phyloP scores from a whole-genome alignment of 2,329 filamentous ascomycete genomes.

The Coniosporium tulheliwenetii region DNA sequence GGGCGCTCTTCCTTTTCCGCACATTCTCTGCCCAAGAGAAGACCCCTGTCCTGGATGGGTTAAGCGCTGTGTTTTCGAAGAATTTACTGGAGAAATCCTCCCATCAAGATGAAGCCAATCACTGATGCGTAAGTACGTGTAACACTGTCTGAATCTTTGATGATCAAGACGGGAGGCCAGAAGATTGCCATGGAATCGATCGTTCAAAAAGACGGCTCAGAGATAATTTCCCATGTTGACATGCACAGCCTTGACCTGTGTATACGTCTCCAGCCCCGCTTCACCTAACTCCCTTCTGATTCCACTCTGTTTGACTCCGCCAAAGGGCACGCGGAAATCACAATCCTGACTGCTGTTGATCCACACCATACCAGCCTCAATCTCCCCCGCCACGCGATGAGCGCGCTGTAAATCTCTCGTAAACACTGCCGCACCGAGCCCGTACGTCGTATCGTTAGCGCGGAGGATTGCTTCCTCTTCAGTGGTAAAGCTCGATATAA shows the following conservation, averaged over 20 bases:
- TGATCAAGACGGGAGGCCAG: too few relatives aligned
- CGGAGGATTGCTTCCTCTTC: conserved; percentile 22
- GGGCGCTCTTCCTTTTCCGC: too few relatives aligned
- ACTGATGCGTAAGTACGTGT: too few relatives aligned
- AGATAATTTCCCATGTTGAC: conserved; percentile 6
- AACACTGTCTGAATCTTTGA: too few relatives aligned
- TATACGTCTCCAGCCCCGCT: conserved; percentile 1
- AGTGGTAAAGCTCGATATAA: conserved; percentile 20
- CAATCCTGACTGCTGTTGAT: conserved; percentile 28
- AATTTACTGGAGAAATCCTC: too few relatives aligned
- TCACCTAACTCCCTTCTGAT: not conserved
- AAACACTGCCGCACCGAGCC: conserved; percentile 26
- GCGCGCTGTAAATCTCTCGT: conserved; percentile 24
- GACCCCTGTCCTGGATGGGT: too few relatives aligned
- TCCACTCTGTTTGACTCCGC: conserved; percentile 4
- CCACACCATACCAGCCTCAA: conserved; percentile 32
- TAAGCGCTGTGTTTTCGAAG: too few relatives aligned
- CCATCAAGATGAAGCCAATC: too few relatives aligned
- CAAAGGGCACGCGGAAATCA: conserved; percentile 21
- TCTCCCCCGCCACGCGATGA: conserved; percentile 23
- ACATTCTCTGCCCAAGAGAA: too few relatives aligned
- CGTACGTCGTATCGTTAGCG: conserved; percentile 26
- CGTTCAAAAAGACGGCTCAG: too few relatives aligned
- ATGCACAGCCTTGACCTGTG: conserved; percentile 3
- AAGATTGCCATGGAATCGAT: too few relatives aligned